phyloP scores from a whole-genome alignment of 1,139 yeast species.

The Kodamaea alishanica region DNA sequence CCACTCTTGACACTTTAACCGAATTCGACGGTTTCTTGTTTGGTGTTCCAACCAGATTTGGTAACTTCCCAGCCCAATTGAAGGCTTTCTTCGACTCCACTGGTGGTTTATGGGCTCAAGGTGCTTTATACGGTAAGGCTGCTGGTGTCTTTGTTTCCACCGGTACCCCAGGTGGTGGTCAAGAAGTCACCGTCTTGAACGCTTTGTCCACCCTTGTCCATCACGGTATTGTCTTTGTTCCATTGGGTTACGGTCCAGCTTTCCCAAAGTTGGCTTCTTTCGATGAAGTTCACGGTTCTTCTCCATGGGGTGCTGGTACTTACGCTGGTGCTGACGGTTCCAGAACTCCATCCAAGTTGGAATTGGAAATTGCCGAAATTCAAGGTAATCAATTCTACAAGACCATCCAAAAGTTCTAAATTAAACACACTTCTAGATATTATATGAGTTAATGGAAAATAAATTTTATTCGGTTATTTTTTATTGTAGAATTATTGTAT shows the following conservation, averaged over 20 bases:
- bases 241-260: slow-evolving; percentile 34
- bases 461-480: too few species aligned
- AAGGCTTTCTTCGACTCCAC: slow-evolving; percentile 39
- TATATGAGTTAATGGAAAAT: too few species aligned
- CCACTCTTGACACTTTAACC: slow-evolving; percentile 29
- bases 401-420: slow-evolving; percentile 13
- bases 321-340: slow-evolving; percentile 38
- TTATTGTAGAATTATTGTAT: too few species aligned
- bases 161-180: slow-evolving; percentile 40
- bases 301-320: slow-evolving; percentile 44
- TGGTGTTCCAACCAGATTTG: slow-evolving; percentile 40
- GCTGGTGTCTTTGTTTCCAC: slow-evolving; percentile 38
- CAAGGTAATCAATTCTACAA: slow-evolving; percentile 36
- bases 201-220: slow-evolving; percentile 32
- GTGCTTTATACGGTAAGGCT: slow-evolving; percentile 35
- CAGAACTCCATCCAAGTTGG: slow-evolving; percentile 32
- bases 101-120: slow-evolving; percentile 37
- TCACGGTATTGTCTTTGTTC: slow-evolving; percentile 38
- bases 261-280: slow-evolving; percentile 26
- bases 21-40: slow-evolving; percentile 37
- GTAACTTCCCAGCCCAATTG: slow-evolving; percentile 39
- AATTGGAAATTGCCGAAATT: slow-evolving; percentile 29
- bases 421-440: background rate
- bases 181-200: slow-evolving; percentile 35
- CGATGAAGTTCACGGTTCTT: slow-evolving; percentile 37